Evolutionary conservation across 495 filamentous ascomycete species (phyloP).

Genomic region (Daldinia grandis): DNA sequence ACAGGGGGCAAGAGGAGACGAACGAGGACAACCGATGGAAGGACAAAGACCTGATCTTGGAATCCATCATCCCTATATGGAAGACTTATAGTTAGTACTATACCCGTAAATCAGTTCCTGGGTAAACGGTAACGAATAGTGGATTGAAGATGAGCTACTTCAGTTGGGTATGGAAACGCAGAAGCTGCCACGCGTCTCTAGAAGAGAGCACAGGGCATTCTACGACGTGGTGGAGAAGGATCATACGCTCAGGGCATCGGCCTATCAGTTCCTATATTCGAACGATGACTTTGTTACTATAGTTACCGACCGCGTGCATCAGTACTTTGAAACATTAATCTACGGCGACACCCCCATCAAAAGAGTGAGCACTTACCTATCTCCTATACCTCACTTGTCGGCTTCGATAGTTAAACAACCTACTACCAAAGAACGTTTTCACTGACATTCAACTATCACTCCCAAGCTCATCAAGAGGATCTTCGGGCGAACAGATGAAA

Average conservation of each 20-base stretch:
- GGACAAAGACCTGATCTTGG: slow-evolving; percentile 19
- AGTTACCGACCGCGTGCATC: slow-evolving; percentile 3
- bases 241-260: not conserved
- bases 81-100: slow-evolving; percentile 11
- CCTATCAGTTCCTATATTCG: slow-evolving; percentile 11
- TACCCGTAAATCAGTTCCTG: not conserved
- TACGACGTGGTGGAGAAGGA: not conserved
- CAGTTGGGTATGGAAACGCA: slow-evolving; percentile 12
- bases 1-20: not conserved
- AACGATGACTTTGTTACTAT: slow-evolving; percentile 16
- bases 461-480: slow-evolving; percentile 9
- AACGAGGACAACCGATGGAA: slow-evolving; percentile 7
- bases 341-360: slow-evolving; percentile 1
- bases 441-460: not conserved
- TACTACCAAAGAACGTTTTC: not conserved
- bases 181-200: slow-evolving; percentile 14
- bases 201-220: slow-evolving; percentile 7
- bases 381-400: not conserved
- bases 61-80: slow-evolving; percentile 2
- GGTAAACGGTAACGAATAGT: slow-evolving; percentile 11
- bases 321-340: slow-evolving; percentile 18
- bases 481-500: not conserved
- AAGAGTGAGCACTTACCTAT: not conserved
- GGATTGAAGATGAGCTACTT: slow-evolving; percentile 10
- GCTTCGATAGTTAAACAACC: not conserved